These are phyloP conservation scores for Trichoderma brevicompactum DNA, from an alignment of 2,329 filamentous ascomycete species.

Conservation along the genomic window DNA sequence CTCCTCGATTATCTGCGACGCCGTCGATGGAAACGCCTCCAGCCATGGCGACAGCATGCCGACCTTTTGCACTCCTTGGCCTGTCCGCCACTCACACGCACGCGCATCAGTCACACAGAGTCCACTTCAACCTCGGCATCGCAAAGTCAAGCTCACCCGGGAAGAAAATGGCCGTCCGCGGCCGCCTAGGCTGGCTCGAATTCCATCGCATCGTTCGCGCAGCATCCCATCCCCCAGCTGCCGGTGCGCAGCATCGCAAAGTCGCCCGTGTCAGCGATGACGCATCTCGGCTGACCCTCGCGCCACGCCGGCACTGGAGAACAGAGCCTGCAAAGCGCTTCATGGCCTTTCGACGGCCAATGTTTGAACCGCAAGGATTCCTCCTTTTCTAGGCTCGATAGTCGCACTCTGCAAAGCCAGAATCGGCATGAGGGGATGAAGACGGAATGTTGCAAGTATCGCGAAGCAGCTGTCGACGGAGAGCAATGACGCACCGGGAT, in stretches of 20 bases:
- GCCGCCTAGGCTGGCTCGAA: conserved; percentile 44
- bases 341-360: conserved; percentile 40
- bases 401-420: conserved; percentile 27
- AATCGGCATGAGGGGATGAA: background rate
- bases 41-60: conserved; percentile 89
- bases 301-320: conserved; percentile 39
- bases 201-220: conserved; percentile 35
- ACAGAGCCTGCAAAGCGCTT: conserved; percentile 39
- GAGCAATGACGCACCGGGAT: conserved; percentile 24
- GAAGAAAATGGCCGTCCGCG: conserved; percentile 64
- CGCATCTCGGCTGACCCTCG: conserved; percentile 25
- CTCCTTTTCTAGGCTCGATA: conserved; percentile 9
- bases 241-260: conserved; percentile 25
- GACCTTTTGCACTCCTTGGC: conserved; percentile 86
- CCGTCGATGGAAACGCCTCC: conserved; percentile 79
- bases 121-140: background rate
- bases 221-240: conserved; percentile 2
- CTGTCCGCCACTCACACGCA: conserved; percentile 49
- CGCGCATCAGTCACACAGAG: conserved; percentile 15
- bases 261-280: conserved; percentile 20
- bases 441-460: background rate
- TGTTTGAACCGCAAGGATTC: conserved; percentile 7
- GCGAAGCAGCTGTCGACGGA: background rate
- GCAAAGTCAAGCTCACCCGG: conserved; percentile 49
- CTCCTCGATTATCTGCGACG: conserved; percentile 77